phyloP scores from a whole-genome alignment of 768 basidiomycete species.

The Psilocybe azurescens region DNA sequence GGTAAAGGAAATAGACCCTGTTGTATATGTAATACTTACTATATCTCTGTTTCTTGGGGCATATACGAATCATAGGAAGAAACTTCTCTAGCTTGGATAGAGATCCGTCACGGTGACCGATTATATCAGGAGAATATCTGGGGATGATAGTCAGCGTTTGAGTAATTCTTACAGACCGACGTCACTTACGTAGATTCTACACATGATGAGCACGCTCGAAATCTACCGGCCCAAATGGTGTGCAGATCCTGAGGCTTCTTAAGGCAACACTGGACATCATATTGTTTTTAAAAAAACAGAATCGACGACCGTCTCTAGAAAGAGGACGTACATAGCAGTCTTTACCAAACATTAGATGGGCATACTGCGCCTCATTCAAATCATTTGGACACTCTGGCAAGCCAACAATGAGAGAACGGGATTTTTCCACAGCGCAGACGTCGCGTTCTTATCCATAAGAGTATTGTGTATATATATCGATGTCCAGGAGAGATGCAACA shows the following conservation, averaged over 20 bases:
- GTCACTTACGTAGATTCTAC: not conserved
- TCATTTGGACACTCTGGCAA: not conserved
- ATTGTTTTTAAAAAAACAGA: no score
- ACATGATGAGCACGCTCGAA: not conserved
- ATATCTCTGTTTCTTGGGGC: no score
- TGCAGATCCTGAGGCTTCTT: not conserved
- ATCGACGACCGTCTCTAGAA: not conserved
- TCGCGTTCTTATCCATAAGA: slow-evolving; percentile 21
- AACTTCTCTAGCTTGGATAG: no score
- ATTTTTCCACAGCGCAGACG: not conserved
- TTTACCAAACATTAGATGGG: not conserved
- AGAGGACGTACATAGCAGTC: not conserved
- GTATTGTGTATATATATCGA: slow-evolving; percentile 35
- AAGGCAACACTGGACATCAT: not conserved
- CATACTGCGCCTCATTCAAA: slow-evolving; percentile 3
- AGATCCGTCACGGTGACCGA: no score
- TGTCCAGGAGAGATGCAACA: slow-evolving; percentile 44
- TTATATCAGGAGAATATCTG: no score
- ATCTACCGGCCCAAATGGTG: not conserved
- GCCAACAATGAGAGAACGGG: not conserved
- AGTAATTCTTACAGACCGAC: not conserved
- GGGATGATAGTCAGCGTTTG: no score
- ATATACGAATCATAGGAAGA: no score
- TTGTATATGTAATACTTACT: no score
- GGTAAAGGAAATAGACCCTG: no score